phyloP scores from a whole-genome alignment of 2,329 filamentous ascomycete species.

The Exophiala bonariae region DNA sequence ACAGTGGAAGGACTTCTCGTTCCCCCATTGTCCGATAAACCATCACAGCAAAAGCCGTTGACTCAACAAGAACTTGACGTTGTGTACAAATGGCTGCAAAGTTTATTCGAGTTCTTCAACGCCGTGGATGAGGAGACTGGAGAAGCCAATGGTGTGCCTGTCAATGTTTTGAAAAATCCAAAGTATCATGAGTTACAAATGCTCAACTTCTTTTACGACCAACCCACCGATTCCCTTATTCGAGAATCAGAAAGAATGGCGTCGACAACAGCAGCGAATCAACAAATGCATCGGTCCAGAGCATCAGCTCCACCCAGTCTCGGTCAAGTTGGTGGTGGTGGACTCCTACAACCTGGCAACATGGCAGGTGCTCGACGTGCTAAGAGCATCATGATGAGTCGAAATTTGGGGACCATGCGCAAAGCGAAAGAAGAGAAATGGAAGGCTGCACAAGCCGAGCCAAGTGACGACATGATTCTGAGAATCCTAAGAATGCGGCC shows the following conservation, averaged over 20 bases:
- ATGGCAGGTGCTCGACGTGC: conserved; percentile 51
- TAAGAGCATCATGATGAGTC: conserved; percentile 84
- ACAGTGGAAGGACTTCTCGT: conserved; percentile 89
- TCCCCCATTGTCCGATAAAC: conserved; percentile 92
- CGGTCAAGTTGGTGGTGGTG: conserved; percentile 44
- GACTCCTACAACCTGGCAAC: conserved; percentile 52
- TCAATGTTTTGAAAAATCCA: conserved; percentile 89
- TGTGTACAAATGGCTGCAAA: conserved; percentile 89
- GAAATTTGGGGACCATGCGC: conserved; percentile 94
- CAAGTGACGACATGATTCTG: conserved; percentile 96
- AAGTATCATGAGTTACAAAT: conserved; percentile 98
- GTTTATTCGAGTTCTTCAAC: conserved; percentile 93
- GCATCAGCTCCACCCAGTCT: conserved; percentile 65
- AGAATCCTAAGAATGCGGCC: conserved; percentile 92
- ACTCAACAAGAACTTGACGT: conserved; percentile 88
- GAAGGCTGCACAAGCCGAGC: conserved; percentile 92
- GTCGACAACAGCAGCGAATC: conserved; percentile 75
- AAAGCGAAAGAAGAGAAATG: conserved; percentile 95
- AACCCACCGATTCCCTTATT: conserved; percentile 85
- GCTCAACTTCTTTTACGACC: conserved; percentile 98
- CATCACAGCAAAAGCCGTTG: conserved; percentile 78
- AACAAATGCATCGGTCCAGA: conserved; percentile 68
- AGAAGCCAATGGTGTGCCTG: conserved; percentile 82
- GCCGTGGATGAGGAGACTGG: conserved; percentile 81
- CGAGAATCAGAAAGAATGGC: conserved; percentile 97